Conservation (phyloP, 2,329 filamentous ascomycete genomes). For the Hypocreales sp. region DNA sequence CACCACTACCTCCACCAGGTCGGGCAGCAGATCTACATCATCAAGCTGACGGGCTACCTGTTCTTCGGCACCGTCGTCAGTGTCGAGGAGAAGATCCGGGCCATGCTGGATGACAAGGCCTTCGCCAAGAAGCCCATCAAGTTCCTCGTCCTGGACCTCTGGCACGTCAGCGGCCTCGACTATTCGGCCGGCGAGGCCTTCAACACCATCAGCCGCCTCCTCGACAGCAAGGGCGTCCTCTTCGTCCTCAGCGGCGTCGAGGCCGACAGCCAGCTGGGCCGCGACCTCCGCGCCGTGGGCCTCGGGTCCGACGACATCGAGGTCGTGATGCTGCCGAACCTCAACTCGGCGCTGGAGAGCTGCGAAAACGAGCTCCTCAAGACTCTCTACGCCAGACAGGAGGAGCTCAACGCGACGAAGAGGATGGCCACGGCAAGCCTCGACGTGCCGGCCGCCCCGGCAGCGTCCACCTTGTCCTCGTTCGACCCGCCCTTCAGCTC, state of each 20-base stretch:
- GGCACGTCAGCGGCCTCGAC: conserved; percentile 81
- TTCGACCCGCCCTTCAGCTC: conserved; percentile 47
- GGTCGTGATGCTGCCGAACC: conserved; percentile 69
- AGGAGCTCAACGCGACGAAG: conserved; percentile 35
- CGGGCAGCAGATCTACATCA: conserved; percentile 74
- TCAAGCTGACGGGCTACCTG: conserved; percentile 87
- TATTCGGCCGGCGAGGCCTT: conserved; percentile 96
- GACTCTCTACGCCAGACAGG: conserved; percentile 57
- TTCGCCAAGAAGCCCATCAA: conserved; percentile 69
- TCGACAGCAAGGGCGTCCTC: conserved; percentile 61
- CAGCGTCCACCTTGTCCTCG: conserved; percentile 15
- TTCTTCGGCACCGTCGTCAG: conserved; percentile 97
- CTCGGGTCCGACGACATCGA: conserved; percentile 58
- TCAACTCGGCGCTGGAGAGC: conserved; percentile 85
- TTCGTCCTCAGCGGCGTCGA: conserved; percentile 75
- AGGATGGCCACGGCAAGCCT: conserved; percentile 26
- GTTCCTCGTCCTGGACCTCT: conserved; percentile 79
- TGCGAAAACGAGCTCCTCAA: conserved; percentile 91
- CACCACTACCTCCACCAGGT: conserved; percentile 75
- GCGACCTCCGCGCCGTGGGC: conserved; percentile 69
- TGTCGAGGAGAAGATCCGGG: conserved; percentile 77
- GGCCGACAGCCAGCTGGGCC: conserved; percentile 58
- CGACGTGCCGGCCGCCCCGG: conserved; percentile 27
- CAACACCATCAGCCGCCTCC: conserved; percentile 73
- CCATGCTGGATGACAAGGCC: conserved; percentile 65